Conservation (phyloP, 2,329 filamentous ascomycete species). For the Dissoconium aciculare region DNA sequence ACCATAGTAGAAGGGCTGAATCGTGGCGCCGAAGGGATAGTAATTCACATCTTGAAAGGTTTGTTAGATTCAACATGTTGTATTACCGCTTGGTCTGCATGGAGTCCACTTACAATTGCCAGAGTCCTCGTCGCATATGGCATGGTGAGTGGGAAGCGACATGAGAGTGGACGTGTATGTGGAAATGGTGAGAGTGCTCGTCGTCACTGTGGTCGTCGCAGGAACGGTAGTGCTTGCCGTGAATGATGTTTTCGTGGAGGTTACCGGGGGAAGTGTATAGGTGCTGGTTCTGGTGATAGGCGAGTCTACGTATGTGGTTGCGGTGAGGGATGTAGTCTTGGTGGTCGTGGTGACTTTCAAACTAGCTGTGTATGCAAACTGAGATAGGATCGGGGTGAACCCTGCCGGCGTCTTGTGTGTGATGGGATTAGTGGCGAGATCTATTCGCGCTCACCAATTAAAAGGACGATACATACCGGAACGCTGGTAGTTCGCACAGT, state of each 20-base stretch:
- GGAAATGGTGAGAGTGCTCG: not conserved
- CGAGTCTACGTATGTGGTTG: not conserved
- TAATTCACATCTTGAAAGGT: not conserved
- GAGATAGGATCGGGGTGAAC: not conserved
- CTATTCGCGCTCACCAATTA: not conserved
- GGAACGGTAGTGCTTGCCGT: no score
- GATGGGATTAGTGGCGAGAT: not conserved
- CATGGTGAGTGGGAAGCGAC: not conserved
- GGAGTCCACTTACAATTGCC: slow-evolving; percentile 1
- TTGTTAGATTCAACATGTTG: no score
- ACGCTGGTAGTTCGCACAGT: not conserved
- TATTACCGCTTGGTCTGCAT: no score
- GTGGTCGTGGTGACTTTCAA: not conserved
- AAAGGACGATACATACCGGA: not conserved
- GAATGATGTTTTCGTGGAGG: not conserved
- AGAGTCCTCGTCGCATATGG: not conserved
- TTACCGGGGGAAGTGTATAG: not conserved
- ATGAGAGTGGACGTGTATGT: not conserved
- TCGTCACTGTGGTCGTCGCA: no score
- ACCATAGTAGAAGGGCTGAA: not conserved
- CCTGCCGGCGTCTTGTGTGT: not conserved
- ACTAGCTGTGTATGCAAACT: not conserved
- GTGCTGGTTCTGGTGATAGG: not conserved
- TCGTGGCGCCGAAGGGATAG: not conserved
- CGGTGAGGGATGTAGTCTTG: not conserved